Evolutionary conservation across 2,329 filamentous ascomycete species (phyloP), one percentile per base, ranked within the genome.

Genomic region (Lachnellula suecica): DNA sequence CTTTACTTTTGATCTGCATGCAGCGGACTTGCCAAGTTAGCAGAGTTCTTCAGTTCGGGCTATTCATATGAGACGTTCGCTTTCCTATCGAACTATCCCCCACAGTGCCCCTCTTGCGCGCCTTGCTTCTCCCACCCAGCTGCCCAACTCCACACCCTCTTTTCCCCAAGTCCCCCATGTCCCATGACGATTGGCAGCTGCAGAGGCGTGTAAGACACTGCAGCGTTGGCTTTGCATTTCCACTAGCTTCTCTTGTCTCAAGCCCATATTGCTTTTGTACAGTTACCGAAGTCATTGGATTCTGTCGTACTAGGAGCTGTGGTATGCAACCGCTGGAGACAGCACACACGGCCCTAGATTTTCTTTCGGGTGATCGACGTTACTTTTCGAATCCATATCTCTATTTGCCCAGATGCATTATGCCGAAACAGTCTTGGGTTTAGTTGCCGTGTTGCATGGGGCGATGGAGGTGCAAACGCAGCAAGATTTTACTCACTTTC

Each of bases 351-450:
- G 53, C 57, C 56, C 57, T 60, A 61, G 44, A 51, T 58, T 58
- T n/a, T 52, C 54, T 49, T 59, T 62, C 60, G 60, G 63, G 40
- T 63, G 63, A 65, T 66, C 60, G 63, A 66, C 62, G 59, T 64
- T 64, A 65, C 64, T 67, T 64, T 66, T 63, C 49, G 38, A 59
- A 52, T 61, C 53, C 54, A 51, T 56, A 57, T 60, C 57, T 56
- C 53, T 54, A 60, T 61, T 59, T 57, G 54, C 49, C 58, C 51
- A 60, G 54, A 65, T 66, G 66, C 66, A 68, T 58, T 56, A 63
- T 63, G 60, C 66, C 66, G 66, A 68, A 64, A 66, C 65, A 62
- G 51, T 62, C 57, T 52, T 63, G 56, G 53, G 52, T 59, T 58
- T 61, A 62, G 62, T 53, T 65, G 59, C 64, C 60, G 62, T 64